phyloP scores from a whole-genome alignment of 2,329 filamentous ascomycete genomes.

The Calonectria montana region DNA sequence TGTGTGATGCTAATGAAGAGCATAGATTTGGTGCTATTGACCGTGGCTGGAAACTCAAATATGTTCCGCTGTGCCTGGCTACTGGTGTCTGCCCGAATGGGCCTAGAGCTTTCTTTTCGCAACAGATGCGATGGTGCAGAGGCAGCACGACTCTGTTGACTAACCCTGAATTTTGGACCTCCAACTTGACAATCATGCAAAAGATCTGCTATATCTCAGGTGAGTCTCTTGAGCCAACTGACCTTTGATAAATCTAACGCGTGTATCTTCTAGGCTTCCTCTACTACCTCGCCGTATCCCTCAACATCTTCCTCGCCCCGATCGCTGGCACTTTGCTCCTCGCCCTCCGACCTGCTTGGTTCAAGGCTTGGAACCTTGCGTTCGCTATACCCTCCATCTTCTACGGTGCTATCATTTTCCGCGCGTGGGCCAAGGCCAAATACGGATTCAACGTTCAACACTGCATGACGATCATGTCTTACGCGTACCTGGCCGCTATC shows the following conservation, averaged over 20 bases:
- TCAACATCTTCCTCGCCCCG: background rate
- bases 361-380: background rate
- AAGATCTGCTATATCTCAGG: background rate
- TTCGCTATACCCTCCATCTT: background rate
- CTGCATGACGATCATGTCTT: background rate
- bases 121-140: background rate
- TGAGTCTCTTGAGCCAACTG: background rate
- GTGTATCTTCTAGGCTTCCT: background rate
- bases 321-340: background rate
- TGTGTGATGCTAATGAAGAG: background rate
- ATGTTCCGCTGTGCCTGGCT: background rate
- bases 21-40: background rate
- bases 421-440: background rate
- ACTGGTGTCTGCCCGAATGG: background rate
- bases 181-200: background rate
- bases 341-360: background rate
- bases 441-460: conserved; percentile 1
- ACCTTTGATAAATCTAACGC: too few relatives aligned
- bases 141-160: background rate
- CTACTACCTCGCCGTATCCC: background rate
- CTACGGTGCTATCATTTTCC: background rate
- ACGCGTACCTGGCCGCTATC: background rate
- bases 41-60: background rate
- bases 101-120: background rate
- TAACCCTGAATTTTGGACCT: background rate